phyloP scores from a whole-genome alignment of 2,329 filamentous ascomycete genomes.

The Colletotrichum echinochloae region DNA sequence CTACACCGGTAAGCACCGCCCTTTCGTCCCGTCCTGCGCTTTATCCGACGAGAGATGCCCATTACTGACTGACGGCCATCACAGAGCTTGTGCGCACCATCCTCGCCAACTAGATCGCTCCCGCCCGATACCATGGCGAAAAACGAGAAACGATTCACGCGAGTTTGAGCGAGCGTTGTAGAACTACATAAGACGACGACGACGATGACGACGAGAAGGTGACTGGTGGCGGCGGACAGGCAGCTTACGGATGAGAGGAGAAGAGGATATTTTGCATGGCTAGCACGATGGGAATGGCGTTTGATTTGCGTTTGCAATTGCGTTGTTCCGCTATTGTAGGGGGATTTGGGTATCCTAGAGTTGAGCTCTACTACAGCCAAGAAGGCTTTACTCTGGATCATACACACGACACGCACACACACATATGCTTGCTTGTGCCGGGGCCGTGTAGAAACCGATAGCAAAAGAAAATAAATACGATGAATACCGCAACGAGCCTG shows the following conservation, averaged over 20 bases:
- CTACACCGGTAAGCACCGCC: slow-evolving; percentile 80
- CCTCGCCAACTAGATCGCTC: slow-evolving; percentile 76
- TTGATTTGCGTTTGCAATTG: slow-evolving; percentile 36
- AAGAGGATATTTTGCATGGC: slow-evolving; percentile 37
- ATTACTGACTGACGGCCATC: not conserved
- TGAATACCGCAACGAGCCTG: slow-evolving; percentile 17
- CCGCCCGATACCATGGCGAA: not conserved
- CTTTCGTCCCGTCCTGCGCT: not conserved
- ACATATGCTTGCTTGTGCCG: slow-evolving; percentile 2
- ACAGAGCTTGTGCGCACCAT: slow-evolving; percentile 87
- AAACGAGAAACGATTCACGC: slow-evolving; percentile 7
- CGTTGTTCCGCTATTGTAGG: slow-evolving; percentile 33
- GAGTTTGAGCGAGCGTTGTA: slow-evolving; percentile 28
- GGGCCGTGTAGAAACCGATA: slow-evolving; percentile 16
- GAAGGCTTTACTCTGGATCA: slow-evolving; percentile 30
- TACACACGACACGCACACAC: slow-evolving; percentile 9
- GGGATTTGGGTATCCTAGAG: slow-evolving; percentile 38
- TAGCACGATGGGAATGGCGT: slow-evolving; percentile 41
- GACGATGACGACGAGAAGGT: not conserved
- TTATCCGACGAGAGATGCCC: no score
- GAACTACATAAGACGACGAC: not conserved
- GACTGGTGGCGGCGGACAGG: not conserved
- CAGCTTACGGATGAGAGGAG: slow-evolving; percentile 27
- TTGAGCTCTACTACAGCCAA: slow-evolving; percentile 26
- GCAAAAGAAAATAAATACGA: slow-evolving; percentile 27